These are phyloP conservation scores for Scedosporium minutisporum DNA, from an alignment of 2,329 filamentous ascomycete species.

Conservation along the genomic window DNA sequence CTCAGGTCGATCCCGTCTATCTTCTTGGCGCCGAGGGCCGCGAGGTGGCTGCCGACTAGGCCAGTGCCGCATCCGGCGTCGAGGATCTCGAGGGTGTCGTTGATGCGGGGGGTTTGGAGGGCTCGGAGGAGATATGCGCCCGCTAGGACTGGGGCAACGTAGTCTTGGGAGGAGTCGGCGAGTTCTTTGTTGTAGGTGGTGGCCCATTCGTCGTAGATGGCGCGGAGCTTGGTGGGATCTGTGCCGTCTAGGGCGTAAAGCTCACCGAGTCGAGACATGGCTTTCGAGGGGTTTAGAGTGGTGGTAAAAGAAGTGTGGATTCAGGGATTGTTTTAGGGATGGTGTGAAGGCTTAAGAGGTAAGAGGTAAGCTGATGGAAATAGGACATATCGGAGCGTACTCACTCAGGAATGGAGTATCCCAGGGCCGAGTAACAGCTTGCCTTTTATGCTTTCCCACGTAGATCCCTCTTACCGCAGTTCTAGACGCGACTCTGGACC, in stretches of 20 bases:
- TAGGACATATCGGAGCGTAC: too few relatives aligned
- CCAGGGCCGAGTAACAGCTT: too few relatives aligned
- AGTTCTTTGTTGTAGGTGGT: conserved; percentile 24
- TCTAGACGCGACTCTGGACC: too few relatives aligned
- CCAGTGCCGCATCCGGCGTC: conserved; percentile 50
- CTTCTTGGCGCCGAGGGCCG: conserved; percentile 28
- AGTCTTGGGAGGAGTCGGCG: conserved; percentile 25
- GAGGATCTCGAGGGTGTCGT: conserved; percentile 25
- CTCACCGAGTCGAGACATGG: conserved; percentile 19
- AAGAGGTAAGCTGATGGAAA: too few relatives aligned
- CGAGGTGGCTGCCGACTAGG: conserved; percentile 38
- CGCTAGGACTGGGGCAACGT: conserved; percentile 30
- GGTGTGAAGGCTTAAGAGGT: too few relatives aligned
- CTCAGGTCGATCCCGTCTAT: conserved; percentile 45
- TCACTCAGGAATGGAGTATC: too few relatives aligned
- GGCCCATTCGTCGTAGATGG: conserved; percentile 27
- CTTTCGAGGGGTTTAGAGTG: background rate
- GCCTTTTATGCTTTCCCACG: too few relatives aligned
- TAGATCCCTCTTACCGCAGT: too few relatives aligned
- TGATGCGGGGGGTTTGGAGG: conserved; percentile 16
- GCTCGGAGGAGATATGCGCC: conserved; percentile 23
- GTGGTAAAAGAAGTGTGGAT: too few relatives aligned
- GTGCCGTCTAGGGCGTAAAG: conserved; percentile 16
- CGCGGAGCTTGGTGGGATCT: conserved; percentile 15
- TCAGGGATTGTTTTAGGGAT: too few relatives aligned